These are phyloP conservation scores for Casuarina equisetifolia DNA, from an alignment of 306 rosid species.

Conservation along the genomic window DNA sequence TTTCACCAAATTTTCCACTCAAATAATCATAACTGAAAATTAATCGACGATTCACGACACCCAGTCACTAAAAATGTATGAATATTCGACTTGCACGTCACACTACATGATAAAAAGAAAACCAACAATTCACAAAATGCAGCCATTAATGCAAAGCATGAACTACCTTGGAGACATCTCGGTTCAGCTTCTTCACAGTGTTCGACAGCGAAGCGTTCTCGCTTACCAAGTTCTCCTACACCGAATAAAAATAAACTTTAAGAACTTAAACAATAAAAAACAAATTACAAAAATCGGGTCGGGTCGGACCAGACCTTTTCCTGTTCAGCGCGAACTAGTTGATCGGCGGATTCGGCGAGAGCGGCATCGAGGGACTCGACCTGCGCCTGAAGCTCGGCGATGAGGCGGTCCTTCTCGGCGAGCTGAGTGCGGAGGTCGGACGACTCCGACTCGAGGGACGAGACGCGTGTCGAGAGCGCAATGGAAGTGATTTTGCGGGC, in stretches of 20 bases:
- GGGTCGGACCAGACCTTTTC: slow-evolving; percentile 52
- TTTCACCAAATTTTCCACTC: background rate
- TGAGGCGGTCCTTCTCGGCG: slow-evolving; percentile 53
- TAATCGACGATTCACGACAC: background rate
- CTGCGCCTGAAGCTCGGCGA: slow-evolving; percentile 64
- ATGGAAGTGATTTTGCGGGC: slow-evolving; percentile 91
- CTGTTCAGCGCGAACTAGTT: slow-evolving; percentile 48
- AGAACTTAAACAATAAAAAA: background rate
- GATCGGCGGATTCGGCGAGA: slow-evolving; percentile 53
- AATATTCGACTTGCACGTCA: background rate
- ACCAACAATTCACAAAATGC: background rate
- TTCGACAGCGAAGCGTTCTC: slow-evolving; percentile 65
- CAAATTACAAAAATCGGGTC: background rate
- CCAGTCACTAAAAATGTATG: background rate
- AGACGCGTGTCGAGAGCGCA: slow-evolving; percentile 80
- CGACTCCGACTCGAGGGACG: slow-evolving; percentile 56
- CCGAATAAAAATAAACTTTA: background rate
- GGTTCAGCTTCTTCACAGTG: slow-evolving; percentile 69
- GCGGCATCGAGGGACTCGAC: slow-evolving; percentile 55
- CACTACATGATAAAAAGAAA: background rate
- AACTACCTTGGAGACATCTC: slow-evolving; percentile 89
- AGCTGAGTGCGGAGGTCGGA: slow-evolving; percentile 48
- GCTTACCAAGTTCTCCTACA: slow-evolving; percentile 61
- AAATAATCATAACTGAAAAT: background rate
- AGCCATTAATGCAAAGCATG: background rate